Percentiles rank a stretch among this genome's conserved stretches.
phyloP scores from a whole-genome alignment of 768 basidiomycete genomes.

The Leccinum obscurum region DNA sequence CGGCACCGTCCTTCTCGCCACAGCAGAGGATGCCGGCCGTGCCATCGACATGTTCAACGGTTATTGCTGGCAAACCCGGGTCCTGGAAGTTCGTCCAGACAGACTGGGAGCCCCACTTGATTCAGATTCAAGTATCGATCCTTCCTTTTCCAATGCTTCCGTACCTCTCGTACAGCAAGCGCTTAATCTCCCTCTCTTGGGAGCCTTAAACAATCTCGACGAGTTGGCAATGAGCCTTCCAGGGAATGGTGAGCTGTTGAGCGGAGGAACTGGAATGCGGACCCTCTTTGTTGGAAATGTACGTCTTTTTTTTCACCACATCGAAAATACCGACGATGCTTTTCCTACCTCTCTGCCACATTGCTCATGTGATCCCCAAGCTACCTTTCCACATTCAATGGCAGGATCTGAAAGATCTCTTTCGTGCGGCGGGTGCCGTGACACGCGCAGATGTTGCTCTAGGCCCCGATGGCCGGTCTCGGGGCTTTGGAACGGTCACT shows the following conservation, averaged over 20 bases:
- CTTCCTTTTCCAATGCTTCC: conserved; percentile 14
- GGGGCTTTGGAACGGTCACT: conserved; percentile 91
- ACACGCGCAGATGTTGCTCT: conserved; percentile 89
- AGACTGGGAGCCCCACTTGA: conserved; percentile 47
- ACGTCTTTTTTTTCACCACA: conserved; percentile 34
- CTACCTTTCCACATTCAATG: conserved; percentile 94
- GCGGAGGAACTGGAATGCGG: conserved; percentile 39
- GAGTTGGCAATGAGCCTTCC: conserved; percentile 15
- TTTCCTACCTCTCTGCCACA: background rate
- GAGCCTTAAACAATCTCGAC: conserved; percentile 18
- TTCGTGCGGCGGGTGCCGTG: conserved; percentile 87
- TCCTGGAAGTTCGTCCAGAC: conserved; percentile 90
- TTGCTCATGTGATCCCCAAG: conserved; percentile 41
- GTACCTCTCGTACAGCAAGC: conserved; percentile 23
- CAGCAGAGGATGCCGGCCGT: conserved; percentile 90
- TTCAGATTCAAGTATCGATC: conserved; percentile 20
- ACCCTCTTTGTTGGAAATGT: conserved; percentile 91
- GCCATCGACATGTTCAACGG: conserved; percentile 98
- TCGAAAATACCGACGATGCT: conserved; percentile 3
- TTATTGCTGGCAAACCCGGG: conserved; percentile 93
- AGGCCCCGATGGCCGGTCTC: conserved; percentile 82
- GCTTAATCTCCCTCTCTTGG: conserved; percentile 15
- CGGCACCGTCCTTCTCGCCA: conserved; percentile 92
- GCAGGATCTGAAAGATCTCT: conserved; percentile 98
- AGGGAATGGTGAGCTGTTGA: conserved; percentile 26